These are phyloP conservation scores for Mikania micrantha DNA, from an alignment of 129 eudicot species.

Conservation along the genomic window DNA sequence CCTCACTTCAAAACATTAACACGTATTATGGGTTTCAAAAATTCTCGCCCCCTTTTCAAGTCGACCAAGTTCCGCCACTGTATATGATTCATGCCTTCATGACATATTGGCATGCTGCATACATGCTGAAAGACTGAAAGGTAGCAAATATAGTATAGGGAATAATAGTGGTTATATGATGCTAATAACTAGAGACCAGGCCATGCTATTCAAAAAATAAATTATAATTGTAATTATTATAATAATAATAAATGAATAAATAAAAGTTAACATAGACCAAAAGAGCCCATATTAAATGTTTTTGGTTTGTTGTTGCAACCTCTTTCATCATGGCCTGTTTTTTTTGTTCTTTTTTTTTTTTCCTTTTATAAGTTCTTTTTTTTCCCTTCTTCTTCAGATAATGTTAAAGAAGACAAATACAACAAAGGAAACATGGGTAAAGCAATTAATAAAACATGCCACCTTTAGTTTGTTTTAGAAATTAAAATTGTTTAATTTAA, in stretches of 20 bases:
- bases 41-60: too few species aligned
- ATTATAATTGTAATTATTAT: too few species aligned
- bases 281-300: slow-evolving; percentile 30
- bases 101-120: too few species aligned
- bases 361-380: neutral
- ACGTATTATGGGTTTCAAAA: too few species aligned
- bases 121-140: too few species aligned
- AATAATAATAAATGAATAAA: too few species aligned
- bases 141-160: too few species aligned
- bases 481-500: neutral
- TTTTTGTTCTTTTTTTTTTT: slow-evolving; percentile 1
- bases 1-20: too few species aligned
- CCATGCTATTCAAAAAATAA: too few species aligned
- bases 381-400: neutral
- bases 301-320: slow-evolving; percentile 31
- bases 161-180: slow-evolving; percentile 28
- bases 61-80: too few species aligned
- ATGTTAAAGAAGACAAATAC: slow-evolving; percentile 20
- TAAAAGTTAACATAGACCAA: too few species aligned
- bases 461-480: neutral
- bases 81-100: too few species aligned
- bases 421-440: slow-evolving; percentile 11
- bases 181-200: slow-evolving; percentile 23
- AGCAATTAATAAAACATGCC: neutral
- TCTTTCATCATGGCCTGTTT: slow-evolving; percentile 22